phyloP scores from a whole-genome alignment of 768 basidiomycete species.

The Dictyophora rubrovolvata region DNA sequence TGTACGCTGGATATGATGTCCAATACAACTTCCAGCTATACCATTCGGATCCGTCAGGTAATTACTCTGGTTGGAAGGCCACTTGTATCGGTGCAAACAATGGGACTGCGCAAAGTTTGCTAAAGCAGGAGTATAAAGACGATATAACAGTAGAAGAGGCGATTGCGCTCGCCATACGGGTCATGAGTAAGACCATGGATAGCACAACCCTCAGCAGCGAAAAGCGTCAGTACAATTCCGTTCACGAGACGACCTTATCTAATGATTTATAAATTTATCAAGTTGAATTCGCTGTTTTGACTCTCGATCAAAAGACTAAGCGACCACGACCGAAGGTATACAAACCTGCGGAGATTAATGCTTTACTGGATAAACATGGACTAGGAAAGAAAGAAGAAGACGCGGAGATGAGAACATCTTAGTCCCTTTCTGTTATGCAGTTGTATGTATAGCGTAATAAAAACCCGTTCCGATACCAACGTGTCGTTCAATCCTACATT shows the following conservation, averaged over 20 bases:
- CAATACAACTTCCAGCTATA: conserved; percentile 96
- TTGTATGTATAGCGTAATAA: not conserved
- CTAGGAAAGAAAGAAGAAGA: conserved; percentile 85
- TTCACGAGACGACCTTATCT: not conserved
- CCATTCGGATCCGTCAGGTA: conserved; percentile 96
- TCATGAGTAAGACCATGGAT: conserved; percentile 99
- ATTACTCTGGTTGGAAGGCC: conserved; percentile 97
- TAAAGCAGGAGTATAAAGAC: conserved; percentile 99
- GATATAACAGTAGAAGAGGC: conserved; percentile 87
- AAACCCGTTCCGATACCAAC: not conserved
- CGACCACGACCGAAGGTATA: conserved; percentile 88
- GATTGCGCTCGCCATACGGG: conserved; percentile 80
- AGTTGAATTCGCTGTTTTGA: conserved; percentile 97
- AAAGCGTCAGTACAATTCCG: conserved; percentile 55
- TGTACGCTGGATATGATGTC: conserved; percentile 95
- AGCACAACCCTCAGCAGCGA: conserved; percentile 93
- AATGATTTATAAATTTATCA: conserved; percentile 8
- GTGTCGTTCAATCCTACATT: not conserved
- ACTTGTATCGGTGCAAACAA: conserved; percentile 99
- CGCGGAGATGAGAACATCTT: conserved; percentile 58
- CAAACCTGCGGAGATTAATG: conserved; percentile 80
- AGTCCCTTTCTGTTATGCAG: not conserved
- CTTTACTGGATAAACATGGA: conserved; percentile 64
- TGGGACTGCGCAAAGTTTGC: conserved; percentile 85
- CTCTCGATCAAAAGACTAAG: conserved; percentile 66